Percentiles rank a stretch among this genome's conserved stretches.
Conservation (phyloP, 1,284 basidiomycete species). For the Ceratobasidium sp. region DNA sequence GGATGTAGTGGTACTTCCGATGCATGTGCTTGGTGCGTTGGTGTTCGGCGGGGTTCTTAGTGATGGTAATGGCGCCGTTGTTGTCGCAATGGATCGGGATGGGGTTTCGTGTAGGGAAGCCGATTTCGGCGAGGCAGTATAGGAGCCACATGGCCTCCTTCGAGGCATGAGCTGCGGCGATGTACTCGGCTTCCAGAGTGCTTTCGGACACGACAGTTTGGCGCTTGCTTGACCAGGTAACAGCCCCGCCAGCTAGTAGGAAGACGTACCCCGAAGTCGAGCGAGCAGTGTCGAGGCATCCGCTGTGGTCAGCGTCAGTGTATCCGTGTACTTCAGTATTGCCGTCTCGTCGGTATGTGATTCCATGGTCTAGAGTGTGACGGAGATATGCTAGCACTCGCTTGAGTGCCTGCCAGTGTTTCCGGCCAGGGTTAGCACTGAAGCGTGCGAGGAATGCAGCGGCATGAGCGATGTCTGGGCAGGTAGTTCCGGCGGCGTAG, state of each 20-base stretch:
- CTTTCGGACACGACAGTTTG: slow-evolving; percentile 25
- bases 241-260: background rate
- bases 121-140: background rate
- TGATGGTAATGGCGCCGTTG: slow-evolving; percentile 50
- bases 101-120: background rate
- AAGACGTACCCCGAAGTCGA: slow-evolving; percentile 38
- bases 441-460: slow-evolving; percentile 47
- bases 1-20: slow-evolving; percentile 51
- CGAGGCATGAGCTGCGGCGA: background rate
- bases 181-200: slow-evolving; percentile 43
- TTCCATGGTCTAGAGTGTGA: slow-evolving; percentile 43
- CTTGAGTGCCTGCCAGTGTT: no score
- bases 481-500: background rate
- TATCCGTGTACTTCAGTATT: background rate
- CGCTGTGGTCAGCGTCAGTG: background rate
- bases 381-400: slow-evolving; percentile 49
- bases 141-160: background rate
- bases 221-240: slow-evolving; percentile 41
- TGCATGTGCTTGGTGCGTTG: slow-evolving; percentile 53
- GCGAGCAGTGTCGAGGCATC: background rate
- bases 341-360: slow-evolving; percentile 20
- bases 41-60: slow-evolving; percentile 52
- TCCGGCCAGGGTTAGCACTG: slow-evolving; percentile 36
- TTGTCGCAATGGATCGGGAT: slow-evolving; percentile 45
- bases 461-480: slow-evolving; percentile 18